phyloP scores from a whole-genome alignment of 1,139 yeast species.

The Sugiyamaella grinbergsii region DNA sequence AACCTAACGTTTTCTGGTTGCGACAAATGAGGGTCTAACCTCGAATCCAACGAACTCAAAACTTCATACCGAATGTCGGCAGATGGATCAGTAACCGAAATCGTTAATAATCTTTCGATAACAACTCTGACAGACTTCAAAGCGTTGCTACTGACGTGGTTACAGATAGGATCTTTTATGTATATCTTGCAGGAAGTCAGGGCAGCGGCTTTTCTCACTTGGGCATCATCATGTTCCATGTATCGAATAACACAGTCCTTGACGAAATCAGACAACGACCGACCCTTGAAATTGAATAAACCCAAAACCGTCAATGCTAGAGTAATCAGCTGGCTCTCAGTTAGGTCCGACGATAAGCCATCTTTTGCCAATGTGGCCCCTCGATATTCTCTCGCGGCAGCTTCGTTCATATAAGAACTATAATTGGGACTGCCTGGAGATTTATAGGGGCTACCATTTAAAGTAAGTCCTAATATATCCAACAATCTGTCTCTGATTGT shows the following conservation, averaged over 20 bases:
- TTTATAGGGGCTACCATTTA: conserved; percentile 78
- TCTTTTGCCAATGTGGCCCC: conserved; percentile 72
- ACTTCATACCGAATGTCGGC: conserved; percentile 82
- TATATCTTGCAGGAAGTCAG: conserved; percentile 81
- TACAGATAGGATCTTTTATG: conserved; percentile 77
- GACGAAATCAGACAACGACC: conserved; percentile 83
- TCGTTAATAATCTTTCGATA: conserved; percentile 72
- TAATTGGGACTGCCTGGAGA: conserved; percentile 89
- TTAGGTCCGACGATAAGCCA: conserved; percentile 44
- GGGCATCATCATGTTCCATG: conserved; percentile 75
- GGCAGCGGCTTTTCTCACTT: conserved; percentile 83
- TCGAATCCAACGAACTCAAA: conserved; percentile 62
- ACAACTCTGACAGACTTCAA: conserved; percentile 84
- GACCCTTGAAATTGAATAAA: conserved; percentile 71
- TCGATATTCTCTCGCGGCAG: conserved; percentile 75
- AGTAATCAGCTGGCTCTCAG: conserved; percentile 57
- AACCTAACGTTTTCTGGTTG: conserved; percentile 89
- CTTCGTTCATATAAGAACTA: conserved; percentile 55
- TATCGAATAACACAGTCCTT: conserved; percentile 79
- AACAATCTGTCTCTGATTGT: conserved; percentile 71
- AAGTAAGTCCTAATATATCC: conserved; percentile 71
- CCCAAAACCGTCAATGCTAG: conserved; percentile 75
- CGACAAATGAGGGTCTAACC: conserved; percentile 87
- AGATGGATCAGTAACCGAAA: conserved; percentile 90
- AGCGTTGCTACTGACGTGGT: conserved; percentile 82